Evolutionary conservation across 78 protist species (phyloP).

Genomic region (Polysphondylium violaceum): DNA sequence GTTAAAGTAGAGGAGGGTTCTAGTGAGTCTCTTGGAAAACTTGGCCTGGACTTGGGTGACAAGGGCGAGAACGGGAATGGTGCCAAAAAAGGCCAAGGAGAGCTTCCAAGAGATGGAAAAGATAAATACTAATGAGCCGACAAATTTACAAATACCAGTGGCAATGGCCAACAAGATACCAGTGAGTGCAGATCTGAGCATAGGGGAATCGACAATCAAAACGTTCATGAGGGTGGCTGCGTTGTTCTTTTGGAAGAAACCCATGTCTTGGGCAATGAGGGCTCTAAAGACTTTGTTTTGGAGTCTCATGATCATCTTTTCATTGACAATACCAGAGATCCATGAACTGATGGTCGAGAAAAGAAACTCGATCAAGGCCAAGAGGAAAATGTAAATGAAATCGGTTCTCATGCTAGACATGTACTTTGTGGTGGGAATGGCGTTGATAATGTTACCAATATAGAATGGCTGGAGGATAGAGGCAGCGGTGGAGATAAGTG

Average conservation of each 20-base stretch:
- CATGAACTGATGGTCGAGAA: conserved; percentile 61
- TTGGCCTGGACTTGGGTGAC: conserved; percentile 43
- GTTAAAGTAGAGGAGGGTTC: conserved; percentile 27
- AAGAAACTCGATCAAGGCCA: conserved; percentile 61
- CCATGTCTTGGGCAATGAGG: conserved; percentile 69
- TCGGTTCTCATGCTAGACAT: conserved; percentile 18
- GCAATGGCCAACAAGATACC: conserved; percentile 58
- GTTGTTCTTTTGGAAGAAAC: conserved; percentile 68
- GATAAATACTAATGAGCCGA: conserved; percentile 58
- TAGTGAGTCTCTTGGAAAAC: conserved; percentile 54
- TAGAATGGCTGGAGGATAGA: conserved; percentile 66
- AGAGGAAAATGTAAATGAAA: conserved; percentile 43
- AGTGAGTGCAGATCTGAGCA: conserved; percentile 55
- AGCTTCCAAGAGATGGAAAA: conserved; percentile 68
- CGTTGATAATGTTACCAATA: conserved; percentile 67
- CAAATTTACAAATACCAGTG: conserved; percentile 64
- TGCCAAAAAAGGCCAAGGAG: conserved; percentile 58
- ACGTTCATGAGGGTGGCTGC: conserved; percentile 60
- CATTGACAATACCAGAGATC: conserved; percentile 77
- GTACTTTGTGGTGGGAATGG: conserved; percentile 43
- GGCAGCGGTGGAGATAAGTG: conserved; percentile 61
- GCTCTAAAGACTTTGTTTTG: conserved; percentile 60
- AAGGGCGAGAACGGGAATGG: conserved; percentile 46
- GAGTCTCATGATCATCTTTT: conserved; percentile 54
- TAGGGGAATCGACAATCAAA: conserved; percentile 61